These are phyloP conservation scores for Xylaria longipes DNA, from an alignment of 495 filamentous ascomycete species.

Conservation along the genomic window DNA sequence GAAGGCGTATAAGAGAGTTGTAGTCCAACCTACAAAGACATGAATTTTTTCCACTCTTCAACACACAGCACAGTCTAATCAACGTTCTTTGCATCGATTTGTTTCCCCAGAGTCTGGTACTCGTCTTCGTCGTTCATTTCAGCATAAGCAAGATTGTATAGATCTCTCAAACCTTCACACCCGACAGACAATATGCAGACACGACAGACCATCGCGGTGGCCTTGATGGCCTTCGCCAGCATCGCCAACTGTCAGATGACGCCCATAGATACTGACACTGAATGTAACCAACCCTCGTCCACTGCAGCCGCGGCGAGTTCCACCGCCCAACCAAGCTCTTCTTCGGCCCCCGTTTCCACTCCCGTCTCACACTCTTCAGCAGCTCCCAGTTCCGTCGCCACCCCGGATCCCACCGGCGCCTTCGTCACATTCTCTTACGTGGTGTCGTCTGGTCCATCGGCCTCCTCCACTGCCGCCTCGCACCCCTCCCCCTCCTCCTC, in stretches of 20 bases:
- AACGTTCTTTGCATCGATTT: not conserved
- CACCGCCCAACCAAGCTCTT: not conserved
- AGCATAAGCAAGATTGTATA: not conserved
- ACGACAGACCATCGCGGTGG: slow-evolving; percentile 39
- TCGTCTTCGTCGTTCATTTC: slow-evolving; percentile 15
- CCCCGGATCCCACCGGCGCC: not conserved
- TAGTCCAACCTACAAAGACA: not conserved
- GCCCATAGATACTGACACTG: not conserved
- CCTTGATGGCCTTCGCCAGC: slow-evolving; percentile 51
- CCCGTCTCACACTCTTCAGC: not conserved
- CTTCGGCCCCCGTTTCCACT: not conserved
- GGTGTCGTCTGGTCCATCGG: not conserved
- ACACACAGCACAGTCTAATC: not conserved
- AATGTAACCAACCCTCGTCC: not conserved
- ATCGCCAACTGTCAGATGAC: slow-evolving; percentile 70
- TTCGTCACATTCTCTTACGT: not conserved
- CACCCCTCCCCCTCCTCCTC: not conserved
- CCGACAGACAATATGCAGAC: slow-evolving; percentile 49
- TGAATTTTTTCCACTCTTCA: not conserved
- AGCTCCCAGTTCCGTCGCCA: not conserved
- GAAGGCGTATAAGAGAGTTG: slow-evolving; percentile 3
- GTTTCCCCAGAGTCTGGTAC: slow-evolving; percentile 22
- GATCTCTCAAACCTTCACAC: not conserved
- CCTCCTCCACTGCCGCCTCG: not conserved
- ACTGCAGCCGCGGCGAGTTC: not conserved